phyloP scores from a whole-genome alignment of 2,329 filamentous ascomycete genomes.

The Dothiorella sarmentorum region DNA sequence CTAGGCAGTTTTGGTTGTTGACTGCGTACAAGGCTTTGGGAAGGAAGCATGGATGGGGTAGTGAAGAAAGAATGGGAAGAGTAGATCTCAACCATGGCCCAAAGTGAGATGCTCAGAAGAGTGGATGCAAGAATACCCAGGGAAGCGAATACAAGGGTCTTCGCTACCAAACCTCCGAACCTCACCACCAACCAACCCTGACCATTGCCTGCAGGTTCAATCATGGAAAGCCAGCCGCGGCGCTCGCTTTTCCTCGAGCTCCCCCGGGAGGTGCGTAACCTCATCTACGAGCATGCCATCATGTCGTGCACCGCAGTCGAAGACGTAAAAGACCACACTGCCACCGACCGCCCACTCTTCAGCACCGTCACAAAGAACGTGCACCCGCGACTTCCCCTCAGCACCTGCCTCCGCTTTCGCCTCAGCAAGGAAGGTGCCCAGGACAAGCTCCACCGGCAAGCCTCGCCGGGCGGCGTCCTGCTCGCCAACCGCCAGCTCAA shows the following conservation, averaged over 20 bases:
- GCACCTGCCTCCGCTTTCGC: neutral
- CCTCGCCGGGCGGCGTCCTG: neutral
- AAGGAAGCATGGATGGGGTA: no score
- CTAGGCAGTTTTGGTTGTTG: no score
- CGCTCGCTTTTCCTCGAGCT: neutral
- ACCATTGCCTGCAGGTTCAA: no score
- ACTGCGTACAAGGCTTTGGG: no score
- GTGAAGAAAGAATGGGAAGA: no score
- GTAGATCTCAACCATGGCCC: no score
- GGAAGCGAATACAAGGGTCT: no score
- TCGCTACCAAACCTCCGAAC: no score
- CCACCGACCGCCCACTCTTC: neutral
- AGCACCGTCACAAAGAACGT: neutral
- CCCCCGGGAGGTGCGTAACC: neutral
- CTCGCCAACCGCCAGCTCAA: neutral
- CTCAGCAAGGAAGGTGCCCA: no score
- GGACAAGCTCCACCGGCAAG: neutral
- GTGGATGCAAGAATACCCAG: no score
- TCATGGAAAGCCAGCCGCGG: neutral
- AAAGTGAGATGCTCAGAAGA: no score
- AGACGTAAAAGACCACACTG: neutral
- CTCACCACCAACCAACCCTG: no score
- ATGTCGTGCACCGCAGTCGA: neutral
- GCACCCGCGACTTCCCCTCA: neutral
- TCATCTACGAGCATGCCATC: neutral